Evolutionary conservation across 139 green algal species (phyloP).

Genomic region (Micractinium conductrix): DNA sequence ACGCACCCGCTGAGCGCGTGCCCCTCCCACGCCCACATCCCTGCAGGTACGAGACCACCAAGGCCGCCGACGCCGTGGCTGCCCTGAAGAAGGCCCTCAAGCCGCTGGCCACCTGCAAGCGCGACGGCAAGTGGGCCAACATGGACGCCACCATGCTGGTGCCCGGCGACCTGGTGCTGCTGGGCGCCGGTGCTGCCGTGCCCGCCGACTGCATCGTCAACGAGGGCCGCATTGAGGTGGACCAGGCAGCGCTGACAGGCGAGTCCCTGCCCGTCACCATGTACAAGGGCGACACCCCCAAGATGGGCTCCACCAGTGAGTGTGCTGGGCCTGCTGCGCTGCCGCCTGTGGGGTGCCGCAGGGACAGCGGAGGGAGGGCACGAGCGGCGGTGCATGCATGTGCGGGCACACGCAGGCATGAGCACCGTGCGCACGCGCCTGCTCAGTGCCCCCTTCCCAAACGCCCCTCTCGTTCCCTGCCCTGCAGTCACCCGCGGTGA

Average conservation of each 20-base stretch:
- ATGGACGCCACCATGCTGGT: conserved; percentile 76
- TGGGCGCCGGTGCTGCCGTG: conserved; percentile 73
- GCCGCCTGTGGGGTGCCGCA: no score
- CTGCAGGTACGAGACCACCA: conserved; percentile 74
- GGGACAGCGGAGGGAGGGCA: no score
- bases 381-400: no score
- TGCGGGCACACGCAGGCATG: no score
- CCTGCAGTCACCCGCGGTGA: conserved; percentile 68
- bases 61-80: conserved; percentile 82
- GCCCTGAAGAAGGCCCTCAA: conserved; percentile 88
- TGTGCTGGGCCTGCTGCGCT: not conserved
- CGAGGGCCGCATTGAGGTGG: conserved; percentile 71
- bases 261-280: conserved; percentile 89
- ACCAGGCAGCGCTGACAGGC: conserved; percentile 87
- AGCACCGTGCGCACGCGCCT: no score
- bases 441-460: no score
- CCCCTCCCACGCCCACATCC: not conserved
- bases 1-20: not conserved
- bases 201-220: conserved; percentile 80
- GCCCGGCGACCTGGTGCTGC: conserved; percentile 80
- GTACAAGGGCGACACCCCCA: conserved; percentile 70
- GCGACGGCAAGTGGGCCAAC: conserved; percentile 74
- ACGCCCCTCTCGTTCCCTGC: not conserved
- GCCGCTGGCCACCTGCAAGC: conserved; percentile 78
- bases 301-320: conserved; percentile 83